Evolutionary conservation across 108 stramenopile genomes (phyloP), one percentile per base, ranked within the genome.

Genomic region (Discostella stelligeroides): DNA sequence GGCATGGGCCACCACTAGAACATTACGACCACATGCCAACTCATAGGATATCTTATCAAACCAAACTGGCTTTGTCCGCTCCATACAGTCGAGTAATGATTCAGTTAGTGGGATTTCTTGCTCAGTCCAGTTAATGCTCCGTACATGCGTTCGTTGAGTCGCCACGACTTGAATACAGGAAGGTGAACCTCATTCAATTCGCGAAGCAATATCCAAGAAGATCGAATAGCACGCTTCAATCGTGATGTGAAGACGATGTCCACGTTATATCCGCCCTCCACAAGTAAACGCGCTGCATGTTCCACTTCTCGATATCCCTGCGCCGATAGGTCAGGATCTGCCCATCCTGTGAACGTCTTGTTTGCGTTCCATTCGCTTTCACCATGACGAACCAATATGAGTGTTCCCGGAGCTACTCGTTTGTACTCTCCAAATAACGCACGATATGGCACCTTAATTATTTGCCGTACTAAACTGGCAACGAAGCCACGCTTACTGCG

Each of bases 91-190:
- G 70, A 85, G 62, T 6, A 98, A 66, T 6, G 90, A 93, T 65
- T 98, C 96, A 0, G 93, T 92, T 9, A 90, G 59, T 10, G 97
- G 97, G 5, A 98, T 92, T 28, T 92, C 62, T 98, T 98, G 58
- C 82, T 74, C 43, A 88, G 79, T 15, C 98, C 98, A 15, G 89
- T 89, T 57, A 98, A 66, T 1, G 95, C 93, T 17, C 98, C 98
- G 70, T 98, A 98, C 81, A 87, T 89, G 21, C 97, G 80, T 67
- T 98, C 97, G 70, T 98, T 97, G 30, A 98, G 79, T 28, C 96
- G 87, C 96, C 96, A 98, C 46, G 83, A 82, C 71, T 94, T 92
- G 63, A 91, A 90, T 8, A 96, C 92, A 8, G 98, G 98, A 18
- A 93, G 69, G 82, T 97, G 90, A 4, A 96, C 90, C 82, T 88